Base-by-base conservation (phyloP, 495 filamentous ascomycete species). In the Aspergillus biplanus region DNA sequence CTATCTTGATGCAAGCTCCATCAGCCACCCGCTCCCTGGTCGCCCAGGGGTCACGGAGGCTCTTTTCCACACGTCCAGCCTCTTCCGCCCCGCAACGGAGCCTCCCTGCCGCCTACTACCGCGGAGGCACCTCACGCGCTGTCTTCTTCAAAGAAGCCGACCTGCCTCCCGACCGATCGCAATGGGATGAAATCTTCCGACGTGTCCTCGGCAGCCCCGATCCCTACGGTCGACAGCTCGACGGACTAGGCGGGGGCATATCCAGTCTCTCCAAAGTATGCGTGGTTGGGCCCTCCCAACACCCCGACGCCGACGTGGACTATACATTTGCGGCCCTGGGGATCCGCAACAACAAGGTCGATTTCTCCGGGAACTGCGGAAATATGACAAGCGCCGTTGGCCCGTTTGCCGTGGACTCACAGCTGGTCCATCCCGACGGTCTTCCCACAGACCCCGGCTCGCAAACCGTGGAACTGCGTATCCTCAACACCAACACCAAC, bases 241-340 rank as follows among this genome's bases (percentile, higher is more conserved):
- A 92, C 63, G 89, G 90, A 13, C 79, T 92, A 69, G 90, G 90
- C 3, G 89, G 86, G 0, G 90, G 90, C 5, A 83, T 89, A 63
- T 88, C 85, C 33, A 86, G 83, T 31, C 84, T 90, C 6, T 89
- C 87, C 15, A 92, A 93, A 71, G 78, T 92, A 7, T 90, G 88
- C 74, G 79, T 92, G 18, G 75, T 92, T 4, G 80, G 78, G 7
- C 70, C 70, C 1, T 78, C 84, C 6, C 59, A 65, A 0, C 79
- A 80, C 33, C 65, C 54, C 0, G 83, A 85, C 49, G 84, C 84
- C 0, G 87, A 92, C 58, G 77, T 92, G 16, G 89, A 92, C 54
- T 92, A 88, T 65, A 92, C 88, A 0, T 92, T 92, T 62, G 84
- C 87, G 4, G 85, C 87, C 31, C 79, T 92, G 2, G 89, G 89